Percentiles rank a stretch among this genome's conserved stretches.
phyloP scores from a whole-genome alignment of 768 basidiomycete species.

The Clitopilus hobsonii region DNA sequence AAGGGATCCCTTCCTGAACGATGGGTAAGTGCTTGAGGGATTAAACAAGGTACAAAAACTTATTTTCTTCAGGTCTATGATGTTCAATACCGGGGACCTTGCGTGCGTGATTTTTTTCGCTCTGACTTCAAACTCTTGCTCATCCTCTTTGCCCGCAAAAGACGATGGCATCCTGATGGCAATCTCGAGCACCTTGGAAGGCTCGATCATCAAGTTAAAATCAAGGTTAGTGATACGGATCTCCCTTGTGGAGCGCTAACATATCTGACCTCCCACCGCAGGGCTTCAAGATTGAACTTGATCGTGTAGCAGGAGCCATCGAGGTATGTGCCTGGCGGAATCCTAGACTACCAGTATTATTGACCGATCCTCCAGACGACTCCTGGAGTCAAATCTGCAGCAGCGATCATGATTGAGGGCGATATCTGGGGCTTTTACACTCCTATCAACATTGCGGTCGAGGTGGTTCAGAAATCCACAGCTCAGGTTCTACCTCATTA shows the following conservation, averaged over 20 bases:
- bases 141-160: constrained; percentile 8
- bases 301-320: constrained; percentile 56
- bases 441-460: constrained; percentile 19
- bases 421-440: constrained; percentile 55
- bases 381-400: constrained; percentile 37
- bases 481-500: constrained; percentile 51
- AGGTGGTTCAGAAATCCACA: neutral
- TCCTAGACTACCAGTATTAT: neutral
- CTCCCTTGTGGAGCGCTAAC: neutral
- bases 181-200: constrained; percentile 53
- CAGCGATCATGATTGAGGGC: constrained; percentile 44
- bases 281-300: constrained; percentile 60
- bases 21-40: constrained; percentile 33
- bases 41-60: neutral
- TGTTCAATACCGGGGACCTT: constrained; percentile 63
- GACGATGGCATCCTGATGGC: constrained; percentile 47
- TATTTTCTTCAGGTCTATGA: constrained; percentile 25
- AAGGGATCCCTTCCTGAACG: constrained; percentile 43
- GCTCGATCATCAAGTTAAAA: constrained; percentile 58
- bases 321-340: constrained; percentile 29
- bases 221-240: constrained; percentile 35
- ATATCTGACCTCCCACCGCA: constrained; percentile 12
- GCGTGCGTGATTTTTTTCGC: constrained; percentile 24
- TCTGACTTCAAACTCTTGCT: constrained; percentile 1
- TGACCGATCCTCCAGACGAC: constrained; percentile 29